Evolutionary conservation across 2,329 filamentous ascomycete species (phyloP), one percentile per base, ranked within the genome.

Genomic region (Ceratocystis alfenasii): DNA sequence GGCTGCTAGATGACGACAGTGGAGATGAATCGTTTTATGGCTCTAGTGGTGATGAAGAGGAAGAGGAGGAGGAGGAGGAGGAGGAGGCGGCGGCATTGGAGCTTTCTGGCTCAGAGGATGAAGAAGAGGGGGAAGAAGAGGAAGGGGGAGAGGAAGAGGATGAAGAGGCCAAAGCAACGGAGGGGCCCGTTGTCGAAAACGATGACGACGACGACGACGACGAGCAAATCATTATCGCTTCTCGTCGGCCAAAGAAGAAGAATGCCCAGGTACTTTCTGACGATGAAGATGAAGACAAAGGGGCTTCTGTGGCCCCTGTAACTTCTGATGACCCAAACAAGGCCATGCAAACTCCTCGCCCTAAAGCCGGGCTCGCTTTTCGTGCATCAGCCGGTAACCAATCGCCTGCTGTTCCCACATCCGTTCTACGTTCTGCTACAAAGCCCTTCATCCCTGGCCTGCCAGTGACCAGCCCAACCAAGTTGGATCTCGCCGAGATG

Each of bases 401-500:
- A 8, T 76, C 76, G 2, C 72, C 74, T 7, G 85, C 83, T 20
- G 76, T 77, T 12, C 86, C 86, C 2, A 83, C 79, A 17, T 88
- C 86, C 0, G 83, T 87, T 1, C 73, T 87, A n/a, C 82, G 86
- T 50, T 88, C 85, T 3, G 85, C 85, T 1, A 86, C 81, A 67
- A 88, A 88, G 75, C 81, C 78, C 0, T 87, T 87, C 70, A 87
- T 90, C 67, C 87, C 87, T 2, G 86, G 85, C 1, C 76, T 90
- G 22, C 83, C 86, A 1, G 79, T 86, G 3, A 75, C 79, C 25
- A 82, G 80, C 0, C 79, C 83, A 25, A 84, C 83, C 45, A 85
- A 84, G 2, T 76, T 95, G 53, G 88, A 90, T 8, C 80, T 96
- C 57, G 95, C 90, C 0, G 92, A 96, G 71, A 93, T 94, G 69